Evolutionary conservation across 495 filamentous ascomycete genomes (phyloP).

Genomic region (Apiosordaria backusii): DNA sequence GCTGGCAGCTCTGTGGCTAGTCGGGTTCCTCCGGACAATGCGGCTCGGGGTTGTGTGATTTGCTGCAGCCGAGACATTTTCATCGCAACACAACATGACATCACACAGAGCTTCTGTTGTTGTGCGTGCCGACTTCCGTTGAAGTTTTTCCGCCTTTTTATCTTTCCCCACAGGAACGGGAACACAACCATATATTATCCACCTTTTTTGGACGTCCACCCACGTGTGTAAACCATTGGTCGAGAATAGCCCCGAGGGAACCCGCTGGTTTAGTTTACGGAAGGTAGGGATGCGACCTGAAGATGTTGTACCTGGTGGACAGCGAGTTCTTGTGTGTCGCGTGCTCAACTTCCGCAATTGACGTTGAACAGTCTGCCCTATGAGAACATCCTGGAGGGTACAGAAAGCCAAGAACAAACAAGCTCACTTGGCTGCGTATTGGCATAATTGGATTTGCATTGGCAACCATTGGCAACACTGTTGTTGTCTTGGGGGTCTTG

Average conservation of each 20-base stretch:
- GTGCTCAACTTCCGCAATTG: background rate
- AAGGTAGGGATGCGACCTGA: background rate
- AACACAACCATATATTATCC: background rate
- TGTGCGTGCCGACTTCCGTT: background rate
- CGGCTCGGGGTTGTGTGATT: background rate
- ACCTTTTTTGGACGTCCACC: background rate
- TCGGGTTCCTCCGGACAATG: background rate
- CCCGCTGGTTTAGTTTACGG: background rate
- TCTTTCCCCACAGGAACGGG: no score
- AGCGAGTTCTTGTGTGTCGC: background rate
- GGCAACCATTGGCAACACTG: background rate
- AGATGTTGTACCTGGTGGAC: background rate
- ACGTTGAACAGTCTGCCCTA: background rate
- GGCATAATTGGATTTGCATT: background rate
- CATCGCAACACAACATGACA: no score
- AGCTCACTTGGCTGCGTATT: background rate
- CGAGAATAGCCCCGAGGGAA: background rate
- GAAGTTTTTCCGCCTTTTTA: background rate
- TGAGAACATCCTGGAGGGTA: background rate
- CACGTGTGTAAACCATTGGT: background rate
- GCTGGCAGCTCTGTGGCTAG: background rate
- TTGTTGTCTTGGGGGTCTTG: background rate
- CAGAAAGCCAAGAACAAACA: background rate
- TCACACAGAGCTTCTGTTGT: background rate
- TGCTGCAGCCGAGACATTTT: background rate